These are phyloP conservation scores for Mycena alexandri DNA, from an alignment of 768 basidiomycete genomes.

Conservation along the genomic window DNA sequence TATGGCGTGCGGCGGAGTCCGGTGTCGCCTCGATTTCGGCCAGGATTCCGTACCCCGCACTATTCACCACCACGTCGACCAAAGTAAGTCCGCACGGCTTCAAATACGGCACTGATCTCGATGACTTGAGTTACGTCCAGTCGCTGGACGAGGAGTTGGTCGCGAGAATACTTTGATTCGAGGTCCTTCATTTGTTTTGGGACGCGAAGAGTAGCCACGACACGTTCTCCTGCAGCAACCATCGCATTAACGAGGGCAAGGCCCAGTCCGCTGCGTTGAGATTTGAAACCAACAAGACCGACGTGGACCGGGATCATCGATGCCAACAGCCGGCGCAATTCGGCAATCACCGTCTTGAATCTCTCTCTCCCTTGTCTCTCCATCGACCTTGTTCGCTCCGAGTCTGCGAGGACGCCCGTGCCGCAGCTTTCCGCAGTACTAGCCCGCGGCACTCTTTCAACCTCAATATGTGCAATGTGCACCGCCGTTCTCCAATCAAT, in stretches of 20 bases:
- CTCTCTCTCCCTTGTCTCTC: no score
- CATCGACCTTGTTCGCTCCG: no score
- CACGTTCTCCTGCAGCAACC: conserved; percentile 47
- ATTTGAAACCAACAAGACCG: neutral
- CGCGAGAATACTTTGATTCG: conserved; percentile 32
- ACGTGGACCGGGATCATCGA: no score
- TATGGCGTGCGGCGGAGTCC: conserved; percentile 48
- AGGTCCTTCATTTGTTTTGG: conserved; percentile 41
- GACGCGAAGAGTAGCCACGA: conserved; percentile 49
- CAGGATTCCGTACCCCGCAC: conserved; percentile 54
- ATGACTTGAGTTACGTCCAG: conserved; percentile 47
- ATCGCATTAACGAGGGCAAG: conserved; percentile 46
- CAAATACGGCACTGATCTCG: conserved; percentile 52
- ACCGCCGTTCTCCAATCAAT: no score
- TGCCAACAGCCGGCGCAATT: no score
- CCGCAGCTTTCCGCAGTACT: no score
- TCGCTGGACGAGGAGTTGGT: conserved; percentile 45
- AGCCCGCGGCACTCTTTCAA: no score
- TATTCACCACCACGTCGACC: conserved; percentile 60
- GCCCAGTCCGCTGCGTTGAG: conserved; percentile 50
- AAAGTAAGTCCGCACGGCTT: conserved; percentile 49
- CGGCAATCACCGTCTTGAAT: no score
- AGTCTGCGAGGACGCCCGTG: no score
- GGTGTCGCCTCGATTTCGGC: conserved; percentile 52
- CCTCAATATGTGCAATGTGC: no score